Conservation (phyloP, 805 yeast genomes). For the Ogataea salicorniae region DNA sequence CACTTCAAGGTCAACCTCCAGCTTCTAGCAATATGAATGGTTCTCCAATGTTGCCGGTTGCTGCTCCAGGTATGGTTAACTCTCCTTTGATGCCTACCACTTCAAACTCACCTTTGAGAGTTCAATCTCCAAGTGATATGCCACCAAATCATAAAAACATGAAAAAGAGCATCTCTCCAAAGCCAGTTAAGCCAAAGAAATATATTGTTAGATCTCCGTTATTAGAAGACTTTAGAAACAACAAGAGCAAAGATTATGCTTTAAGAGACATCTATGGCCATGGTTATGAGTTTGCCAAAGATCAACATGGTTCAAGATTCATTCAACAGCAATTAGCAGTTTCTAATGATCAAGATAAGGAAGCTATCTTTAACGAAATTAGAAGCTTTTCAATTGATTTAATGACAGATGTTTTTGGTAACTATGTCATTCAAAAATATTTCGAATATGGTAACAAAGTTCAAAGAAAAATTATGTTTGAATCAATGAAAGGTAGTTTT, state of each 20-base stretch:
- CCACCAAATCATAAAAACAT: constrained; percentile 5
- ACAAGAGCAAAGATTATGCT: constrained; percentile 52
- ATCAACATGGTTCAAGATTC: constrained; percentile 96
- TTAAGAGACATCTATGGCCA: constrained; percentile 78
- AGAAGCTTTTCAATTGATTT: constrained; percentile 67
- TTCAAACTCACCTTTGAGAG: constrained; percentile 5
- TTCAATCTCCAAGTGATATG: constrained; percentile 10
- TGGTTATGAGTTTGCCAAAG: constrained; percentile 87
- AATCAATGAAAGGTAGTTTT: constrained; percentile 69
- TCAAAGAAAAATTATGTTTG: constrained; percentile 66
- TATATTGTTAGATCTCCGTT: constrained; percentile 72
- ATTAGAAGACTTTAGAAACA: constrained; percentile 78
- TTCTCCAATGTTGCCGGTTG: too few species aligned
- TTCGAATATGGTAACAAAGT: constrained; percentile 75
- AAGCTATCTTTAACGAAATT: constrained; percentile 78
- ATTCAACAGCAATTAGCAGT: constrained; percentile 81
- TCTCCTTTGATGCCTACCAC: neutral
- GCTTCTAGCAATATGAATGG: neutral
- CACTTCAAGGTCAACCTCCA: neutral
- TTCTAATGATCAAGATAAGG: constrained; percentile 65
- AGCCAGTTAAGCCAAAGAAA: constrained; percentile 23
- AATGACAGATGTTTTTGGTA: constrained; percentile 97
- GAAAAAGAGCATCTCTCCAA: constrained; percentile 20
- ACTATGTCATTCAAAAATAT: constrained; percentile 91
- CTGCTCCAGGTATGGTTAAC: neutral